phyloP scores from a whole-genome alignment of 495 filamentous ascomycete species.

The Chaetomidium leptoderma region DNA sequence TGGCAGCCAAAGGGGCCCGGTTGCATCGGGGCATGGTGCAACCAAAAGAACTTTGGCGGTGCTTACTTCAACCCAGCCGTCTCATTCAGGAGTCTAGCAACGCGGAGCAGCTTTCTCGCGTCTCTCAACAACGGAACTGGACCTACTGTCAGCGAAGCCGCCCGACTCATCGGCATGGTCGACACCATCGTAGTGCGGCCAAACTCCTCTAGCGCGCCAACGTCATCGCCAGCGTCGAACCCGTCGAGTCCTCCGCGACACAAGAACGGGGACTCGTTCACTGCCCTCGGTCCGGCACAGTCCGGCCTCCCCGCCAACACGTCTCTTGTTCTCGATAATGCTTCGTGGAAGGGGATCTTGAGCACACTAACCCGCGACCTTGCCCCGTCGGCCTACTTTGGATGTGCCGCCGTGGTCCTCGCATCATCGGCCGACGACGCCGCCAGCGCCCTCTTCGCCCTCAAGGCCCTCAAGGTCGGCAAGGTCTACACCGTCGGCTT shows the following conservation, averaged over 20 bases:
- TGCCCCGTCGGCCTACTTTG: conserved; percentile 72
- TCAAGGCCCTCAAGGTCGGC: conserved; percentile 68
- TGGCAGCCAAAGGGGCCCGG: conserved; percentile 58
- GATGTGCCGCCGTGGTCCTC: conserved; percentile 68
- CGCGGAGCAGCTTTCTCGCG: conserved; percentile 40
- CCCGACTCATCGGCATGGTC: conserved; percentile 68
- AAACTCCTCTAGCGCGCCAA: conserved; percentile 29
- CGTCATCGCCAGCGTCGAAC: conserved; percentile 36
- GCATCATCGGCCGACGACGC: conserved; percentile 65
- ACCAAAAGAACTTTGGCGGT: conserved; percentile 69
- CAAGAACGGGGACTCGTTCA: conserved; percentile 27
- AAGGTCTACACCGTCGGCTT: conserved; percentile 83
- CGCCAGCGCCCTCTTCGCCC: conserved; percentile 68
- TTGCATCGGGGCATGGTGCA: conserved; percentile 57
- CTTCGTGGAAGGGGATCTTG: conserved; percentile 77
- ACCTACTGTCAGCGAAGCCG: conserved; percentile 64
- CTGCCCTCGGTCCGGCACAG: conserved; percentile 14
- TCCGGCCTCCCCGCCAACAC: conserved; percentile 37
- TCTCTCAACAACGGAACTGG: conserved; percentile 51
- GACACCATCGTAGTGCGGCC: conserved; percentile 69
- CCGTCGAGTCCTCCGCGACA: conserved; percentile 39
- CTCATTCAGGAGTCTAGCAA: conserved; percentile 39
- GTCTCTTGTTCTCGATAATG: conserved; percentile 68
- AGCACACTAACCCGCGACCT: conserved; percentile 75
- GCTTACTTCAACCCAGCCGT: conserved; percentile 73